phyloP scores from a whole-genome alignment of 768 basidiomycete species.

The Clitopilus passeckerianus region DNA sequence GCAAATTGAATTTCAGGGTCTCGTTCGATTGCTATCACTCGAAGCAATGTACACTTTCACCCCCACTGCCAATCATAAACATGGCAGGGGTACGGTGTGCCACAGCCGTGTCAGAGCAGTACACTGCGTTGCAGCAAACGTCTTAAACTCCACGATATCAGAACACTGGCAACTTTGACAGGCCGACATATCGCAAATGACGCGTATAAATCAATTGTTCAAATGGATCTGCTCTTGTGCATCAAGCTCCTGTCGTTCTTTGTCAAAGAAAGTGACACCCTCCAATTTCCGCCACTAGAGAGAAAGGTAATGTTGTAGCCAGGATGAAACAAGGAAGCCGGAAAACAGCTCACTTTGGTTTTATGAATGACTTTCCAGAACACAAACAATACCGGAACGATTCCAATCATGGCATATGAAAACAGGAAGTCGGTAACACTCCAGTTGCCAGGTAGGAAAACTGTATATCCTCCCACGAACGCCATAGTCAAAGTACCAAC shows the following conservation, averaged over 20 bases:
- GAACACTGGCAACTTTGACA: not conserved
- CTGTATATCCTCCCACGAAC: constrained; percentile 42
- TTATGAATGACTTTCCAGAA: constrained; percentile 39
- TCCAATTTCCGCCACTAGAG: constrained; percentile 33
- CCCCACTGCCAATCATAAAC: too few relatives aligned
- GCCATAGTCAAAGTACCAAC: constrained; percentile 39
- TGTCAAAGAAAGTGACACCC: constrained; percentile 38
- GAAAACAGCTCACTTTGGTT: constrained; percentile 26
- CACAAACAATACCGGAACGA: constrained; percentile 37
- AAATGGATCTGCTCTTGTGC: constrained; percentile 28
- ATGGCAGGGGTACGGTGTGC: too few relatives aligned
- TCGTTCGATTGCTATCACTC: too few relatives aligned
- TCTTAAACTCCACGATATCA: not conserved
- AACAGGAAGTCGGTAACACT: constrained; percentile 42
- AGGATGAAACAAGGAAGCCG: not conserved
- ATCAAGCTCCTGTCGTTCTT: constrained; percentile 37
- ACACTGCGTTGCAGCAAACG: not conserved
- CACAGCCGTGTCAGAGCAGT: too few relatives aligned
- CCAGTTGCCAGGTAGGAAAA: constrained; percentile 50
- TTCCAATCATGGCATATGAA: constrained; percentile 41
- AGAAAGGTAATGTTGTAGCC: not conserved
- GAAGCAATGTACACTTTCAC: too few relatives aligned
- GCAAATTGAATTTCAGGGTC: too few relatives aligned
- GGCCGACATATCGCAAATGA: not conserved
- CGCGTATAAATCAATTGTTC: not conserved